Base-by-base conservation (phyloP, 2,329 filamentous ascomycete genomes). In the Lachnellula subtilissima region DNA sequence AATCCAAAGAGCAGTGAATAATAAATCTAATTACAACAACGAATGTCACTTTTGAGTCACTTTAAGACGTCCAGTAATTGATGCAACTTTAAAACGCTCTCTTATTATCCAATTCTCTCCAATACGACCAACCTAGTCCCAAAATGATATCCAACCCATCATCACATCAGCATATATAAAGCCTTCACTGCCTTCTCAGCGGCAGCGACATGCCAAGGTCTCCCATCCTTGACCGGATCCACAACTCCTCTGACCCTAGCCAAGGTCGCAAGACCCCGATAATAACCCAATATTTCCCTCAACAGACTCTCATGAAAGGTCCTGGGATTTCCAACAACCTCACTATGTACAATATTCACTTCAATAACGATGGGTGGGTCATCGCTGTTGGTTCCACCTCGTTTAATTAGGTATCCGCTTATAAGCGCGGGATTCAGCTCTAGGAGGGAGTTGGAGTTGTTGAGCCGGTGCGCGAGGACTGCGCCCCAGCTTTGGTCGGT, bases 401-500 rank as follows among this genome's bases (percentile, higher is more conserved):
- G 78, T 70, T 87, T 88, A 63, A 88, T 76, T 3, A 88, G 75
- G 65, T 87, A 88, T 4, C 84, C 85, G 63, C 82, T 86, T 35
- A 82, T 77, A 1, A 87, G 76, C 0, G 84, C 77, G 1, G 81
- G 81, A 49, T 77, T 79, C 39, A 80, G 70, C 45, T 85, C 81
- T 5, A 79, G 73, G 15, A 81, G 73, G 3, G 79, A 79, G 9
- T 76, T 72, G 0, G 83, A 81, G 65, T 82, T 86, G 69, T 80
- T 84, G 15, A 87, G 75, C 14, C 84, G 78, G 67, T 90, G 86
- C 1, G 82, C 79, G 43, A 89, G 78, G 15, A 94, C 76, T 5
- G 88, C 81, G 19, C 86, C 88, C 86, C 87, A 93, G 0, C 83
- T 87, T 60, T 89, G 87, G 64, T 94, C 89, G 1, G 84, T 85